Evolutionary conservation across 2,329 filamentous ascomycete genomes (phyloP), one percentile per base, ranked within the genome.

Genomic region (Paraconiothyrium brasiliense): DNA sequence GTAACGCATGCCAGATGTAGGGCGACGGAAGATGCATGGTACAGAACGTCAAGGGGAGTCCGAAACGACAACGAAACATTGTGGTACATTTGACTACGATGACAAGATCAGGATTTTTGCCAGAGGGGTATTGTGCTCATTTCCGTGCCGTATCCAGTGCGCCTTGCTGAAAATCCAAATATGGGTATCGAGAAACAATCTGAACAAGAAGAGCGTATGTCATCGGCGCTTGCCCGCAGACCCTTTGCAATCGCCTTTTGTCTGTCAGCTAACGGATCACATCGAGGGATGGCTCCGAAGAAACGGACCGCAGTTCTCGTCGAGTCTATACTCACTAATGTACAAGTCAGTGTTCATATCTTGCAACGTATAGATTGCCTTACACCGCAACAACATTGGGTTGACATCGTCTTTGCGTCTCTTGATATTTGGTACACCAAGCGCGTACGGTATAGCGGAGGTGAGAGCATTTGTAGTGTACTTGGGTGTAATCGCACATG

Each of bases 401-500:
- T 24, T 83, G 82, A 74, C 85, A 87, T 62, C 85, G 78, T 64
- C 82, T 83, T 66, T 87, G 85, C 35, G 85, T 85, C 67, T 84
- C 81, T 74, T 83, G 81, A 60, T 84, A 83, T 69, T 79, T 82
- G 59, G 79, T 77, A 78, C 85, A 87, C 85, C 85, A 87, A 20
- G 84, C 84, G 65, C 84, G 80, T 49, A 87, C 85, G 9, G 83
- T 84, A 67, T 83, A 87, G 37, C 85, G 81, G 60, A 84, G 76
- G 74, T 88, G 85, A 54, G 80, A 81, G 75, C 85, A 88, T 44
- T 81, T 79, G 71, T 85, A 87, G 62, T 86, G 83, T 58, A 87
- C 85, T 74, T 87, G 83, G 24, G 83, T 87, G 67, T 87, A 87
- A 72, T 87, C 85, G 73, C 85, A 88, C 85, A 87, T 87, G 54